phyloP scores from a whole-genome alignment of 495 filamentous ascomycete species.

The Barbatosphaeria neglecta region DNA sequence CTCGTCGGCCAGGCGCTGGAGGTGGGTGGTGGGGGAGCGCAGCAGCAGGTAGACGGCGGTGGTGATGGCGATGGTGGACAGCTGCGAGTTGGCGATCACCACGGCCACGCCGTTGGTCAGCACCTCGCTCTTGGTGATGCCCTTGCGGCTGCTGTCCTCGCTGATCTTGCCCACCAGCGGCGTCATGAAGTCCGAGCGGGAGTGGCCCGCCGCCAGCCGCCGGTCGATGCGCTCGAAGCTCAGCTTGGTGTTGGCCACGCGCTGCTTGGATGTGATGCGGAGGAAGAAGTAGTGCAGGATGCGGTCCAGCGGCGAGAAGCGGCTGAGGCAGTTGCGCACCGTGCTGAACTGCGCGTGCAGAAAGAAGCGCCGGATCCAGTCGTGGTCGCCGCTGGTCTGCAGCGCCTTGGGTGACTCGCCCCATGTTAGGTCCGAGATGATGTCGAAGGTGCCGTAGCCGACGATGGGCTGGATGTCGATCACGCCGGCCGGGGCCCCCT shows the following conservation, averaged over 20 bases:
- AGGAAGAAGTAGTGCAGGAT: slow-evolving; percentile 39
- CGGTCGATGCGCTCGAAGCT: slow-evolving; percentile 9
- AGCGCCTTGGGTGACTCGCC: slow-evolving; percentile 40
- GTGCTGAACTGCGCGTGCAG: slow-evolving; percentile 14
- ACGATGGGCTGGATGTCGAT: slow-evolving; percentile 29
- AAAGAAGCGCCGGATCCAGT: slow-evolving; percentile 17
- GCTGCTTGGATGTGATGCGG: slow-evolving; percentile 55
- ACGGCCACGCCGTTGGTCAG: neutral
- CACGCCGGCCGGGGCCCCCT: slow-evolving; percentile 2
- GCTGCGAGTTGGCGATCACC: slow-evolving; percentile 25
- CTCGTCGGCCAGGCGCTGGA: slow-evolving; percentile 28
- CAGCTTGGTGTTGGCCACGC: slow-evolving; percentile 4
- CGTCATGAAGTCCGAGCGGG: slow-evolving; percentile 21
- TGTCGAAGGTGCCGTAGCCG: slow-evolving; percentile 41
- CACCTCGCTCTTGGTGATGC: slow-evolving; percentile 1
- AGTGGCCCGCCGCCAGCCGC: slow-evolving; percentile 11
- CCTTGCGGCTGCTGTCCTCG: slow-evolving; percentile 6
- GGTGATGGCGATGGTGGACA: slow-evolving; percentile 36
- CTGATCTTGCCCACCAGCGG: slow-evolving; percentile 22
- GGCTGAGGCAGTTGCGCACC: slow-evolving; percentile 13
- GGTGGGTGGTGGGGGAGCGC: slow-evolving; percentile 20
- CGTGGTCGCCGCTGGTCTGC: slow-evolving; percentile 10
- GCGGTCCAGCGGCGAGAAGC: slow-evolving; percentile 3
- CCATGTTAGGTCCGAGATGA: slow-evolving; percentile 41
- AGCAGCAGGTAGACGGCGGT: slow-evolving; percentile 35